Conservation (phyloP, 2,329 filamentous ascomycete species). For the Alternaria angustiovoidea region DNA sequence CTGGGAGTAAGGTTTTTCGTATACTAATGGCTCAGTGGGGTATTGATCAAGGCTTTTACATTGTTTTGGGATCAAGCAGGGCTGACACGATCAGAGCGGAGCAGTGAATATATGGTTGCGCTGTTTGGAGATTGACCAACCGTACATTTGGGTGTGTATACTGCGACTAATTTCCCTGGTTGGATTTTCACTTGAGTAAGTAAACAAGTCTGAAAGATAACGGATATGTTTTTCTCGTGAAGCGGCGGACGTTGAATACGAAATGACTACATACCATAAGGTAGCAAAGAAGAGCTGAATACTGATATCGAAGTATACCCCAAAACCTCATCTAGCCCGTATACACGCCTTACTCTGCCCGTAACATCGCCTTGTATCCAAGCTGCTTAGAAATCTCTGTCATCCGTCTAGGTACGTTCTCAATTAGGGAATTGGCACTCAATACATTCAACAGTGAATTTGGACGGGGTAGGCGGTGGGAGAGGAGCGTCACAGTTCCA, state of each 20-base stretch:
- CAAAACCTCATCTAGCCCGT: neutral
- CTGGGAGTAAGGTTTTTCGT: too few relatives aligned
- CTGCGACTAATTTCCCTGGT: neutral
- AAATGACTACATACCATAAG: neutral
- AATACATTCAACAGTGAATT: neutral
- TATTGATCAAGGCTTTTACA: neutral
- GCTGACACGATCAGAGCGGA: neutral
- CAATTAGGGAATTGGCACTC: conserved; percentile 15
- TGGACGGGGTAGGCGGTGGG: neutral
- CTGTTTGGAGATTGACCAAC: neutral
- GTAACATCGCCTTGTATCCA: neutral
- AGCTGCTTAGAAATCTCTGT: neutral
- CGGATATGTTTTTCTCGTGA: neutral
- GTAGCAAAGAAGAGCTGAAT: neutral
- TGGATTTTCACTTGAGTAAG: neutral
- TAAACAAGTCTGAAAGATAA: neutral
- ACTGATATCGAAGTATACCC: neutral
- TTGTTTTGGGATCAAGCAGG: neutral
- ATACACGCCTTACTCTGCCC: neutral
- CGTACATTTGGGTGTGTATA: neutral
- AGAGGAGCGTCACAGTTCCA: conserved; percentile 15
- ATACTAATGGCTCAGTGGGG: neutral
- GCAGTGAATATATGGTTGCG: neutral
- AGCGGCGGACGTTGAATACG: neutral
- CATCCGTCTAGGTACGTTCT: neutral